Base-by-base conservation (phyloP, 257 asterid genomes). In the Parsonsia alboflavescens region DNA sequence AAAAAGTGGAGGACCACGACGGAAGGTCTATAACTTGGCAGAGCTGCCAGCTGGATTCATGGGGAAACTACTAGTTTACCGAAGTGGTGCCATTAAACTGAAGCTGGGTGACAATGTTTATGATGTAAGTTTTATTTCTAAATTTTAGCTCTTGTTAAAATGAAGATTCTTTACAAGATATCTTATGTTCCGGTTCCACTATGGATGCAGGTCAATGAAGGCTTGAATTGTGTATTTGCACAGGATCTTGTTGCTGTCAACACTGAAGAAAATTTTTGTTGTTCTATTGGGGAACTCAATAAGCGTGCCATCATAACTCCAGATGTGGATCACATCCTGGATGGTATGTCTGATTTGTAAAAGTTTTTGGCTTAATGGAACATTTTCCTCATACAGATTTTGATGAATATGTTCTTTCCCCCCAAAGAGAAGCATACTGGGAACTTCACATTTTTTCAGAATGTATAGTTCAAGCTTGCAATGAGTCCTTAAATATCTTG, bases 31-130 rank as follows among this genome's bases (percentile, higher is more conserved):
- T 71, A 61, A 33, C 33, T 64, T 87, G 76, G 88, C 85, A 67
- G 84, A 77, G 52, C 78, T 90, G 45, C 90, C 89, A 36, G 80
- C 79, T 17, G 99, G 98, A 26, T 77, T 75, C 58, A 83, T 90
- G 83, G 99, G 98, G 13, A 92, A 95, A 86, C 79, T 90, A 86
- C 41, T 89, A 30, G 93, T 92, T 10, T 90, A 89, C 86, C 87
- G 33, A 74, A 89, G 89, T 58, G 98, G 98, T 70, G 89, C 90
- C 71, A 79, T 90, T 44, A 92, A 95, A 83, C 59, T 92, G 88
- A 95, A 90, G 92, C 87, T 95, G 61, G 98, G 99, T 12, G 97
- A 89, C 62, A 79, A 75, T 52, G 74, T 90, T 70, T 92, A 85
- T 63, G 88, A 90, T 73, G 99, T 94, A 83, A 90, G 97, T 83